A percentile compares a stretch with the other conserved stretches of the same genome.
Evolutionary conservation across 768 basidiomycete species (phyloP).

Genomic region (Pulveroboletus sp.): DNA sequence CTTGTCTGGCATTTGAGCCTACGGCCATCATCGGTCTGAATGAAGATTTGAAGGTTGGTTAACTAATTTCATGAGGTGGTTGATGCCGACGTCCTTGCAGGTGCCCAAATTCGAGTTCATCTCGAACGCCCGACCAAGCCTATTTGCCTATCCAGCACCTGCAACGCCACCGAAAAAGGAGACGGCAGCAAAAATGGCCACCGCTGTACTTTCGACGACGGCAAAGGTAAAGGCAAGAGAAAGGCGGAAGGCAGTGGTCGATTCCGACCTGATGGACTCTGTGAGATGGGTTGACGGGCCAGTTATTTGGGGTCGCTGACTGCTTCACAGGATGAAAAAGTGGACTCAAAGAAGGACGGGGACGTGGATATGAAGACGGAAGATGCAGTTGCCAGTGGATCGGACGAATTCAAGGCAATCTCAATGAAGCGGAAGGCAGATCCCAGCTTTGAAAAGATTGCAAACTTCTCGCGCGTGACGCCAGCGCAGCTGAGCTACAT

Average conservation of each 20-base stretch:
- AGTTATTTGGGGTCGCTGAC: constrained; percentile 11
- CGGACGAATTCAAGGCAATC: constrained; percentile 49
- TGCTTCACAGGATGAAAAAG: constrained; percentile 46
- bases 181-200: constrained; percentile 83
- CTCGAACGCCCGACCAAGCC: constrained; percentile 84
- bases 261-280: constrained; percentile 77
- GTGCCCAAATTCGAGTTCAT: constrained; percentile 90
- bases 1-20: constrained; percentile 88
- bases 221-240: constrained; percentile 95
- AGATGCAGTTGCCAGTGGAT: constrained; percentile 52
- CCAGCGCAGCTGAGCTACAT: constrained; percentile 85
- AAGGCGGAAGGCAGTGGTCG: constrained; percentile 84
- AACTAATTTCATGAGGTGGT: background rate
- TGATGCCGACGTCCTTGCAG: constrained; percentile 36
- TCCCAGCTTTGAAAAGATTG: constrained; percentile 65
- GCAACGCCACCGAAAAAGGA: constrained; percentile 92
- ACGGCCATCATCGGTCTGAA: constrained; percentile 93
- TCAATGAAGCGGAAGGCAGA: constrained; percentile 63
- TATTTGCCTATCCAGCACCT: constrained; percentile 87
- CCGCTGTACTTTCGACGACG: constrained; percentile 94
- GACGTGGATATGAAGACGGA: constrained; percentile 82
- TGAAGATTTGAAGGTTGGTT: constrained; percentile 71
- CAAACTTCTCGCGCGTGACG: constrained; percentile 90
- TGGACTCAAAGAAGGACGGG: constrained; percentile 48
- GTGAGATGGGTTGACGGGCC: constrained; percentile 40